Conservation (phyloP, 179 eudicot species). For the Sideroxylon spinosum region DNA sequence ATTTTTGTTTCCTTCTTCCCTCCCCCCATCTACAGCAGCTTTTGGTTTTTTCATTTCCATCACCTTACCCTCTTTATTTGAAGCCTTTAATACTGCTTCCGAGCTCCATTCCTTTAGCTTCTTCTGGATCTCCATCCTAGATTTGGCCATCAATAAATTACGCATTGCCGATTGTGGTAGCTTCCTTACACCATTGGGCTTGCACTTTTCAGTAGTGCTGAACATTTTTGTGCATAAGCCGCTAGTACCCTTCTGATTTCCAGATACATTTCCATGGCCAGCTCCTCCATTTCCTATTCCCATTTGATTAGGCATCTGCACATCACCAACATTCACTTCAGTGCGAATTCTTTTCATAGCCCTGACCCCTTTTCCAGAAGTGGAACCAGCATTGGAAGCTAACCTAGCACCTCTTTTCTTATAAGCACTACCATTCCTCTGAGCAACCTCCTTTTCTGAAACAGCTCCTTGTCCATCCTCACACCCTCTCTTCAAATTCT, state of each 20-base stretch:
- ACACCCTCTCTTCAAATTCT: constrained; percentile 59
- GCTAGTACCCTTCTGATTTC: not conserved
- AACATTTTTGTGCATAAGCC: constrained; percentile 19
- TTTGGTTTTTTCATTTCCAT: constrained; percentile 24
- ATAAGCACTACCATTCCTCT: constrained; percentile 13
- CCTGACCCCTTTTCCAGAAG: constrained; percentile 7
- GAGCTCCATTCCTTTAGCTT: constrained; percentile 16
- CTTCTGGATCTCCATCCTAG: constrained; percentile 16
- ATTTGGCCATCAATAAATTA: constrained; percentile 6
- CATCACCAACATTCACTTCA: not conserved
- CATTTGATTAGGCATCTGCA: constrained; percentile 21
- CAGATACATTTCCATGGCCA: constrained; percentile 2
- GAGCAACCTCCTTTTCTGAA: constrained; percentile 43
- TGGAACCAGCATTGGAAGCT: constrained; percentile 9
- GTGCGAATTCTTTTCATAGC: constrained; percentile 6
- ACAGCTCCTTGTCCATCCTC: constrained; percentile 61
- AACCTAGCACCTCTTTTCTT: constrained; percentile 27
- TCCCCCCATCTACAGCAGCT: constrained; percentile 12
- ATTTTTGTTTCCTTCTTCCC: constrained; percentile 13
- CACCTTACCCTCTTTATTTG: constrained; percentile 21
- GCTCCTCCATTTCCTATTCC: constrained; percentile 22
- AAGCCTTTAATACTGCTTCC: constrained; percentile 14
- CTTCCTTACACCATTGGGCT: constrained; percentile 20
- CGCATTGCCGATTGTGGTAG: not conserved
- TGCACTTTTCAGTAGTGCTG: constrained; percentile 14